phyloP scores from a whole-genome alignment of 441 rosid genomes.

The Caryocar brasiliense region DNA sequence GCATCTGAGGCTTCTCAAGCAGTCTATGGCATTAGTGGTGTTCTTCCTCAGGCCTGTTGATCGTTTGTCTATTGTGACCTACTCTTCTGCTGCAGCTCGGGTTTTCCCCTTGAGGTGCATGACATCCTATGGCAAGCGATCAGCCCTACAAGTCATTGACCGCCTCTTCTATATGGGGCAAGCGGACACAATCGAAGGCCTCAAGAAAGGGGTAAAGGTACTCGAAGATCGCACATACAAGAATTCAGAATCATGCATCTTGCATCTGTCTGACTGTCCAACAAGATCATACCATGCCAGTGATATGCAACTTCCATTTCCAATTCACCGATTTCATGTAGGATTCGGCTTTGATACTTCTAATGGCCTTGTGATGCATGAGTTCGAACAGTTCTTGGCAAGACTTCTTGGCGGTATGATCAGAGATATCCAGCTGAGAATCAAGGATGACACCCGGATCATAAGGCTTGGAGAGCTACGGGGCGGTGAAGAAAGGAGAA shows the following conservation, averaged over 20 bases:
- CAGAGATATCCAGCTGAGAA: slow-evolving; percentile 53
- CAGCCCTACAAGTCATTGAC: slow-evolving; percentile 68
- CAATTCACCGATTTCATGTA: slow-evolving; percentile 62
- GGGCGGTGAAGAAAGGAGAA: slow-evolving; percentile 54
- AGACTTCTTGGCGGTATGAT: slow-evolving; percentile 48
- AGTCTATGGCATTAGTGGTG: slow-evolving; percentile 65
- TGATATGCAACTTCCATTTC: slow-evolving; percentile 35
- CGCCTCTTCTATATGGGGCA: slow-evolving; percentile 71
- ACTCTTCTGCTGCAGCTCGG: slow-evolving; percentile 66
- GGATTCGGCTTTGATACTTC: slow-evolving; percentile 63
- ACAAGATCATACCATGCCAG: slow-evolving; percentile 39
- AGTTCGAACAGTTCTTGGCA: slow-evolving; percentile 59
- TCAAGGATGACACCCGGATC: slow-evolving; percentile 47
- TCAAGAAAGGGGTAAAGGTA: slow-evolving; percentile 62
- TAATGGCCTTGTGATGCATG: slow-evolving; percentile 65
- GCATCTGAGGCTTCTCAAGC: slow-evolving; percentile 68
- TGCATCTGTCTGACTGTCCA: slow-evolving; percentile 65
- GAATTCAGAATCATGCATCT: slow-evolving; percentile 50
- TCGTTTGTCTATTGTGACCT: slow-evolving; percentile 68
- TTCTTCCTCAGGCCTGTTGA: slow-evolving; percentile 64
- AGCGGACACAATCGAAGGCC: slow-evolving; percentile 70
- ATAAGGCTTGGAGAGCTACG: slow-evolving; percentile 56
- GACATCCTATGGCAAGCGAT: slow-evolving; percentile 65
- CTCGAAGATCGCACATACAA: slow-evolving; percentile 70
- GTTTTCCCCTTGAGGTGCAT: slow-evolving; percentile 71